Evolutionary conservation across 106 monocot species (phyloP).

Genomic region (Phalaenopsis equestris): DNA sequence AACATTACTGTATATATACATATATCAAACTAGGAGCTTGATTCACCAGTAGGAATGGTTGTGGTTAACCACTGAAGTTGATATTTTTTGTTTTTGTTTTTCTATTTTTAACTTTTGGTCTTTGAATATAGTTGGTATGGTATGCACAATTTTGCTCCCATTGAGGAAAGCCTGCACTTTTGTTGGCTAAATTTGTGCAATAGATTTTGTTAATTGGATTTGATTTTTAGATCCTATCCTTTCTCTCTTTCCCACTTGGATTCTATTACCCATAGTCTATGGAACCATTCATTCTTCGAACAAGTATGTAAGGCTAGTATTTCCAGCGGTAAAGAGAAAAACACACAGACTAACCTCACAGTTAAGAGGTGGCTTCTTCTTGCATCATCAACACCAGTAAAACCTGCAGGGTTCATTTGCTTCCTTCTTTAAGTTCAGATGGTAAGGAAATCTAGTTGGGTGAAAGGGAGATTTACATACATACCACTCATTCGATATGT

Average conservation of each 20-base stretch:
- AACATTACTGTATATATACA: background rate
- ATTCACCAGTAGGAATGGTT: background rate
- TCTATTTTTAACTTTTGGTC: background rate
- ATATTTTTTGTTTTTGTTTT: background rate
- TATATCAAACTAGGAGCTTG: background rate
- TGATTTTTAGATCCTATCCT: background rate
- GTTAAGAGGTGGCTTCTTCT: too few species aligned
- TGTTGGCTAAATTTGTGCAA: background rate
- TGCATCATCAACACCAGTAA: too few species aligned
- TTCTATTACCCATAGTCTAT: background rate
- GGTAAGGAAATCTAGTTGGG: too few species aligned
- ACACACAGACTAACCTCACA: too few species aligned
- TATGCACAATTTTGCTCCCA: background rate
- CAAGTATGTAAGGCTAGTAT: background rate
- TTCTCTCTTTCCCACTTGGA: background rate
- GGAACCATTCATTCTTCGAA: background rate
- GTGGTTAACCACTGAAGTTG: background rate
- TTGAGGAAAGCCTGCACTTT: background rate
- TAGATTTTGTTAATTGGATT: background rate
- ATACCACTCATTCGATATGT: too few species aligned
- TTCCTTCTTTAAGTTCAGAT: too few species aligned
- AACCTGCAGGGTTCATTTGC: too few species aligned
- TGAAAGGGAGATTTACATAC: too few species aligned
- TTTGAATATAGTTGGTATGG: background rate
- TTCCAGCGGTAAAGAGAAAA: too few species aligned